A percentile compares a stretch with the other conserved stretches of the same genome.
These are phyloP conservation scores for Tricholomella constricta DNA, from an alignment of 768 basidiomycete species.

Conservation along the genomic window DNA sequence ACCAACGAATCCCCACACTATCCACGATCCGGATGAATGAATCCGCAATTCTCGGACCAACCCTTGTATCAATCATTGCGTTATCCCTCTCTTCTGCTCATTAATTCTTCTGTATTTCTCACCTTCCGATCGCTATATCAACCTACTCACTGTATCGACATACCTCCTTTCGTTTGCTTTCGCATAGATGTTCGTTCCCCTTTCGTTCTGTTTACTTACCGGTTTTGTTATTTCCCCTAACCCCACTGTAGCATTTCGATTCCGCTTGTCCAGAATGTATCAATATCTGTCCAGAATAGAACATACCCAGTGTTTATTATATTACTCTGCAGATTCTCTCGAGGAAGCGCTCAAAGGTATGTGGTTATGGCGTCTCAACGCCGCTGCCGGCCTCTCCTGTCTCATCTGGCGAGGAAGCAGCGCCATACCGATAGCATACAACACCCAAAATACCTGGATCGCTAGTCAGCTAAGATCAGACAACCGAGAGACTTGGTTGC, in stretches of 20 bases:
- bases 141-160: conserved; percentile 18
- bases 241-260: conserved; percentile 18
- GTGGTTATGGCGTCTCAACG: conserved; percentile 17
- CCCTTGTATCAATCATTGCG: not conserved
- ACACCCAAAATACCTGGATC: conserved; percentile 47
- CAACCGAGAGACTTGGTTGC: not conserved
- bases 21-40: conserved; percentile 19
- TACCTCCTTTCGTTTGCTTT: conserved; percentile 11
- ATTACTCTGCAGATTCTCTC: not conserved
- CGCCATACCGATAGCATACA: conserved; percentile 43
- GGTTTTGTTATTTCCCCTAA: conserved; percentile 7
- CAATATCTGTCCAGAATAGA: conserved; percentile 13
- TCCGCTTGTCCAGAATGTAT: conserved; percentile 22
- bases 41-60: not conserved
- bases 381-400: conserved; percentile 36
- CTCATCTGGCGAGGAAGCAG: conserved; percentile 47
- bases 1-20: conserved; percentile 26
- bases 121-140: conserved; percentile 1
- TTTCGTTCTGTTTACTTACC: conserved; percentile 3
- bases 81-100: not conserved
- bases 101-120: conserved; percentile 6
- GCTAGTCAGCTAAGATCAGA: not conserved
- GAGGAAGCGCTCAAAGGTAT: conserved; percentile 5
- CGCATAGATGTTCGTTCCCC: conserved; percentile 11
- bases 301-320: not conserved